Conservation (phyloP, 768 basidiomycete species). For the Boletus vinaceobasis region DNA sequence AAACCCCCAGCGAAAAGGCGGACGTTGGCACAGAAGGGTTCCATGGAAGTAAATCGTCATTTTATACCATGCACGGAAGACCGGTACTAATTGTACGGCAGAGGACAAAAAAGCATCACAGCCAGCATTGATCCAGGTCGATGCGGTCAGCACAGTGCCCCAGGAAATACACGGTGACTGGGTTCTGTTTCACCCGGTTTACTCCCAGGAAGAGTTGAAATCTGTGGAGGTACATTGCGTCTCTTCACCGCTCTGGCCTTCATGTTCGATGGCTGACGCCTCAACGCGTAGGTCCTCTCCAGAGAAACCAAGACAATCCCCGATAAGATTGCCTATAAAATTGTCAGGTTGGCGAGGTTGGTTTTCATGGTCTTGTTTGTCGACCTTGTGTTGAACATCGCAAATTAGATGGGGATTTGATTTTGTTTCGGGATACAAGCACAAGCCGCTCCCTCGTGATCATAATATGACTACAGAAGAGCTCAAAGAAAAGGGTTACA, state of each 20-base stretch:
- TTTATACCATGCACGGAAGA: not conserved
- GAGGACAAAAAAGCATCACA: conserved; percentile 26
- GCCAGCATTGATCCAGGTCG: conserved; percentile 24
- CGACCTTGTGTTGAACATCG: conserved; percentile 1
- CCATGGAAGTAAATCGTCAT: conserved; percentile 27
- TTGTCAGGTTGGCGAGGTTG: conserved; percentile 58
- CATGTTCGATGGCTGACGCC: not conserved
- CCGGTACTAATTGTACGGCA: conserved; percentile 4
- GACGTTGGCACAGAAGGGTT: conserved; percentile 34
- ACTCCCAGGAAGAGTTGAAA: conserved; percentile 67
- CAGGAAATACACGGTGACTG: conserved; percentile 69
- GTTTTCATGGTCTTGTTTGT: conserved; percentile 5
- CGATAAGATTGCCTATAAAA: conserved; percentile 68
- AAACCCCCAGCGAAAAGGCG: conserved; percentile 20
- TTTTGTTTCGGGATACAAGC: conserved; percentile 80
- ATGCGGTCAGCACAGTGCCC: conserved; percentile 53
- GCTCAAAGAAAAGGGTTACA: conserved; percentile 68
- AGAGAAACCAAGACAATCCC: conserved; percentile 57
- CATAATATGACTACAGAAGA: conserved; percentile 68
- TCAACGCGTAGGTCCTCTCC: conserved; percentile 58
- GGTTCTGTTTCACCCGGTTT: conserved; percentile 94
- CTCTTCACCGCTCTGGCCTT: not conserved
- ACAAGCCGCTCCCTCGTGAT: conserved; percentile 58
- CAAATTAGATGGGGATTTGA: conserved; percentile 66
- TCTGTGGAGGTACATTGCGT: conserved; percentile 56